Evolutionary conservation across 257 asterid species (phyloP), one percentile per base, ranked within the genome.

Genomic region (Osmanthus fragrans): DNA sequence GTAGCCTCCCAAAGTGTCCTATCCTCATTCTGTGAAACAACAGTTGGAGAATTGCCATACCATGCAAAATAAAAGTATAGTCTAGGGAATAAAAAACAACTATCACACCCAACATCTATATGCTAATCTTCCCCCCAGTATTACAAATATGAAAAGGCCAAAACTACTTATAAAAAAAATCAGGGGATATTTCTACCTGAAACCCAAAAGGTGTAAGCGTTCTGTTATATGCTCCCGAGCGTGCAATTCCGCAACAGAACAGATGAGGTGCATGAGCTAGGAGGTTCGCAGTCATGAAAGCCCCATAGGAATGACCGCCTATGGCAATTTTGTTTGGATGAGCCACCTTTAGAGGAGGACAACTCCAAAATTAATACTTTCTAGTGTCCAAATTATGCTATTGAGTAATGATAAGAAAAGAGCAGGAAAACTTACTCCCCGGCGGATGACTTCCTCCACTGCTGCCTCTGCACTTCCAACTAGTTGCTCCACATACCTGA

Each of bases 401-500:
- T 37, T 5, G 47, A 64, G 37, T 10, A 63, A 32, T 66, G 4
- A 63, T 39, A 37, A 54, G 77, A 73, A 82, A 29, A 56, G 49
- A 77, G 71, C 71, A 0, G 74, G 73, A 36, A 80, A 82, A 85
- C 98, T 81, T 89, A 96, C 99, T 74, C 99, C 95, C 34, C 97
- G 94, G 78, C 94, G 94, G 76, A 92, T 81, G 77, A 96, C 98
- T 90, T 96, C 98, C 86, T 93, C 88, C 45, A 89, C 96, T 15
- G 99, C 99, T 83, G 99, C 99, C 88, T 93, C 99, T 15, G 97
- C 99, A 80, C 99, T 96, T 67, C 88, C 92, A 85, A 96, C 96
- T 67, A 96, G 97, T 85, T 96, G 99, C 86, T 93, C 98, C 10
- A 96, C 92, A 34, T 90, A 93, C 87, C 99, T 96, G 86, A 77